Base-by-base conservation (phyloP, 2,329 filamentous ascomycete species). In the Penicillium glabrum region DNA sequence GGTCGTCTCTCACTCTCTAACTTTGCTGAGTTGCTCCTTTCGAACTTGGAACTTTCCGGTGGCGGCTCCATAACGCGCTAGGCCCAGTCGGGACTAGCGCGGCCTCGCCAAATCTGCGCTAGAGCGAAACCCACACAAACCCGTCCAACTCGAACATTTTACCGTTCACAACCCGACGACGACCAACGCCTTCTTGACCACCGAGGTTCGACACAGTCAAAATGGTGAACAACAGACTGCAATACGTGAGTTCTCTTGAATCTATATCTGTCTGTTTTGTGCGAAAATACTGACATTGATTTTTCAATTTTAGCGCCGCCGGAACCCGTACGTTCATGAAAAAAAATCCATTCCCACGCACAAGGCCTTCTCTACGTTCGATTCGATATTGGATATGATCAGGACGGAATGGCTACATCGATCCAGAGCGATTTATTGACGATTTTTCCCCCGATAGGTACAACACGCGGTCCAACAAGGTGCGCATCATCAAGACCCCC, bases 381-480 rank as follows among this genome's bases (percentile, higher is more conserved):
- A 52, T 46, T 64, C 60, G 58, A 65, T 60, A 52, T 56, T 64
- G 46, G 60, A 59, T 64, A 58, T 61, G 60, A 63, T 56, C 47
- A 55, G 50, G 53, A 51, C 23, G 46, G 39, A 27, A 21, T 56
- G 46, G 41, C 43, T 50, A 46, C 35, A 51, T 53, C 41, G 49
- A 37, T 46, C 51, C 59, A 44, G 59, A 59, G 61, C 62, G 57
- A 56, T 44, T 63, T 68, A 68, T 72, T 75, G 72, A 76, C 71
- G 58, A 61, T 59, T 62, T 64, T 52, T 56, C 39, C 43, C 61
- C 61, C 58, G 63, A 69, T 75, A 95, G 91, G 78, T 99, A 98
- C 90, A 98, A 98, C 89, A 98, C 93, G 80, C 85, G 85, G 79
- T 96, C 91, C 80, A 97, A 99, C 90, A 91, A 92, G 82, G 93